phyloP scores from a whole-genome alignment of 306 rosid species.

The Glycine latifolia region DNA sequence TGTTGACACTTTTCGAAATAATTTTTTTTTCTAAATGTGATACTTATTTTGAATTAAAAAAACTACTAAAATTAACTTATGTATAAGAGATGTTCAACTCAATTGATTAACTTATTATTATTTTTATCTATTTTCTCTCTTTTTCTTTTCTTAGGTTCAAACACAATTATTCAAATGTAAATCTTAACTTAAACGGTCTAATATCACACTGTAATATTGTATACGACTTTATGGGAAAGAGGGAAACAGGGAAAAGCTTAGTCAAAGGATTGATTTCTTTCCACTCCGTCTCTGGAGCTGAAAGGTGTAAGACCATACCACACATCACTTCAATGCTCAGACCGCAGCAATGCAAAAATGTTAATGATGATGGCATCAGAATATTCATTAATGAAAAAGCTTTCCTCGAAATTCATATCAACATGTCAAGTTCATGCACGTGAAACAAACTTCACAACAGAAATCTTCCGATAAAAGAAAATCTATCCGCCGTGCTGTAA shows the following conservation, averaged over 20 bases:
- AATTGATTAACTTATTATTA: too few species aligned
- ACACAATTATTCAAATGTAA: too few species aligned
- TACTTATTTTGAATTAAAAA: too few species aligned
- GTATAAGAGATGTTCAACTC: too few species aligned
- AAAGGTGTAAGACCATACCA: conserved; percentile 18
- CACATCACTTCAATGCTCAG: conserved; percentile 17
- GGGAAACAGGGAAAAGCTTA: conserved; percentile 3
- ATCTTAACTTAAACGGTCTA: too few species aligned
- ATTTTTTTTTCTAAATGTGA: too few species aligned
- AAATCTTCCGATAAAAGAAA: background rate
- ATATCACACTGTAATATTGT: too few species aligned
- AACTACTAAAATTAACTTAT: too few species aligned
- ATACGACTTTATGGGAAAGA: background rate
- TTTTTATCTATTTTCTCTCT: too few species aligned
- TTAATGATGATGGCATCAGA: conserved; percentile 40
- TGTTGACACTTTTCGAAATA: too few species aligned
- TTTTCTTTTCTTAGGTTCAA: too few species aligned
- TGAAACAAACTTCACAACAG: background rate
- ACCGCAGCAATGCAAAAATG: conserved; percentile 30
- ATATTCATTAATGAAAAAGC: conserved; percentile 38
- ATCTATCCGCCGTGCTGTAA: too few species aligned
- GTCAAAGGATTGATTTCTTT: conserved; percentile 11
- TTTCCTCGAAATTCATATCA: conserved; percentile 28
- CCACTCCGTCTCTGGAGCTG: conserved; percentile 28
- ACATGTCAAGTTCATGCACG: conserved; percentile 57